Evolutionary conservation across 140 eudicot genomes (phyloP), one percentile per base, ranked within the genome.

Genomic region (Stevia rebaudiana): DNA sequence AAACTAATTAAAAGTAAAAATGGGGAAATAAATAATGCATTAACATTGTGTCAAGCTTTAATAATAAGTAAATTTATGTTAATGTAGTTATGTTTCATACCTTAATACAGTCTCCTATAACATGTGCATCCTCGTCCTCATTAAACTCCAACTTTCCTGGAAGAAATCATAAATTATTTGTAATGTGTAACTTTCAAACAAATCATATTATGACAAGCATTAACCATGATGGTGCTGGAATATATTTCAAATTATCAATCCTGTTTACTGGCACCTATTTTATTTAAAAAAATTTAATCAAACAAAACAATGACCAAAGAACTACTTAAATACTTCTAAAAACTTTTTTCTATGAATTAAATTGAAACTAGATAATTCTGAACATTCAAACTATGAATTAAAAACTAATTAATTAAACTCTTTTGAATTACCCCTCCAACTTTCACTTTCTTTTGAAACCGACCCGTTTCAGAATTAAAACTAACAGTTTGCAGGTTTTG

Each of bases 21-120:
- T 22, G 56, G 16, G 6, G 24, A 37, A 46, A 23, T 2, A 30
- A 12, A 30, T 16, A 54, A 64, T 21, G 12, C 13, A 25, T 49
- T 6, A 48, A 46, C 16, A 36, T 8, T 18, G 6, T 48, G 52
- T 44, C 53, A 33, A 46, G 11, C 54, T 23, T 53, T 40, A 53
- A 23, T 31, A 69, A n/a, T 35, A 46, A 48, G 33, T 19, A 41
- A 19, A 23, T 15, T 17, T 37, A 21, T 50, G 66, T 31, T 13
- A 25, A 15, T 54, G 18, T 50, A 39, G 18, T 42, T 54, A 33
- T 42, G 50, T 35, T 54, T 35, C 73, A 11, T 75, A 84, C 98
- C 95, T 91, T 87, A 74, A 91, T 69, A 73, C 98, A 91, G 64
- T 91, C 98, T 71, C 83, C 96, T 78, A 91, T 91, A 30, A 91